These are phyloP conservation scores for Aspergillus campestris DNA, from an alignment of 495 filamentous ascomycete genomes.

Conservation along the genomic window DNA sequence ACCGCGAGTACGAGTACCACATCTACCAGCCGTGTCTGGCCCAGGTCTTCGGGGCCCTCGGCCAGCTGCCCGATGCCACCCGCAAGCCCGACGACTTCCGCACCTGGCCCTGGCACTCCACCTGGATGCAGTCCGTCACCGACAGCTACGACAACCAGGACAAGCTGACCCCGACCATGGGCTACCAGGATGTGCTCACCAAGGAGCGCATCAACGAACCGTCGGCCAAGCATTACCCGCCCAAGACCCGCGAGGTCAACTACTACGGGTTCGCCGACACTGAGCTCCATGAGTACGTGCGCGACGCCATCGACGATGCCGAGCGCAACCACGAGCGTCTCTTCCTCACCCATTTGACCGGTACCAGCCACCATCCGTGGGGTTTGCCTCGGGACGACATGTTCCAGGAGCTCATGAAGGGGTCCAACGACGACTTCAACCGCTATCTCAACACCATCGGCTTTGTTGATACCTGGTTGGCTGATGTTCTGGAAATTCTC, in stretches of 20 bases:
- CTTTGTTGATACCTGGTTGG: slow-evolving; percentile 38
- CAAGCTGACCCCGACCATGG: slow-evolving; percentile 30
- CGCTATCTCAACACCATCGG: slow-evolving; percentile 35
- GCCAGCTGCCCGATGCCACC: slow-evolving; percentile 18
- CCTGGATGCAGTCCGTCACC: slow-evolving; percentile 43
- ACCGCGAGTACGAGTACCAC: slow-evolving; percentile 37
- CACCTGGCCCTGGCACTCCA: slow-evolving; percentile 36
- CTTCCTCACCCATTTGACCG: slow-evolving; percentile 42
- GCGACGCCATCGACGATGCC: slow-evolving; percentile 38
- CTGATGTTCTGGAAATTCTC: slow-evolving; percentile 35
- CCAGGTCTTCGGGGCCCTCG: slow-evolving; percentile 34
- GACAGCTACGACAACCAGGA: slow-evolving; percentile 39
- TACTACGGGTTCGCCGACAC: slow-evolving; percentile 44
- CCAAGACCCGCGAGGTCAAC: slow-evolving; percentile 33
- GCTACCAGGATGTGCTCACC: slow-evolving; percentile 30
- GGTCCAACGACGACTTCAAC: slow-evolving; percentile 28
- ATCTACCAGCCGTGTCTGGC: slow-evolving; percentile 44
- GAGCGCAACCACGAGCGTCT: slow-evolving; percentile 34
- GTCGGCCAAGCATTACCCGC: slow-evolving; percentile 28
- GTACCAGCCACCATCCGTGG: slow-evolving; percentile 43
- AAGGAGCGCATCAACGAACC: slow-evolving; percentile 33
- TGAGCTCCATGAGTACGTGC: slow-evolving; percentile 36
- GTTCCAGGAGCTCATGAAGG: slow-evolving; percentile 21
- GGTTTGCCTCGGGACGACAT: slow-evolving; percentile 27
- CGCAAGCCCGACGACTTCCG: slow-evolving; percentile 18